Conservation (phyloP, 805 yeast genomes). For the Clavispora santaluciae region DNA sequence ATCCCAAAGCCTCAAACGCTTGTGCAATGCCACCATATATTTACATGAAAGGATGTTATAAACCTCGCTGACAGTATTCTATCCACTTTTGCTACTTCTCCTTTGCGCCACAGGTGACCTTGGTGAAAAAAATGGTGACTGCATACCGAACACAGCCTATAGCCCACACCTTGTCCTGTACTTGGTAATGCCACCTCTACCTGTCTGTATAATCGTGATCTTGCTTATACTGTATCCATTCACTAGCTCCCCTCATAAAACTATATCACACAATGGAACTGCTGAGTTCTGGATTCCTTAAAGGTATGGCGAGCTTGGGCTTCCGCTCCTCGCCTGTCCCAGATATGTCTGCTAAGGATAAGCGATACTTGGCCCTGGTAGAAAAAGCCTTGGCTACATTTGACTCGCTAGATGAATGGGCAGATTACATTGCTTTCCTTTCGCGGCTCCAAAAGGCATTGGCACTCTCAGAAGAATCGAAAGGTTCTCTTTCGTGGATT, state of each 20-base stretch:
- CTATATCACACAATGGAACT: background rate
- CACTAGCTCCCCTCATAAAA: background rate
- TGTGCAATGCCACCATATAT: too few species aligned
- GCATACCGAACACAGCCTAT: too few species aligned
- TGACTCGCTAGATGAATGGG: slow-evolving; percentile 92
- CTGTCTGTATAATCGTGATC: background rate
- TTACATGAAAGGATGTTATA: too few species aligned
- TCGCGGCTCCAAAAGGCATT: slow-evolving; percentile 74
- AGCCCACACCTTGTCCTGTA: background rate
- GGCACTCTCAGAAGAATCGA: slow-evolving; percentile 24
- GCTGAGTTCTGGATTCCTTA: slow-evolving; percentile 5
- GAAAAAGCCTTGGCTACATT: slow-evolving; percentile 71
- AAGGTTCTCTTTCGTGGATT: slow-evolving; percentile 41
- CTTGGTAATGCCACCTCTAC: background rate
- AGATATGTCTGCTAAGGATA: slow-evolving; percentile 48
- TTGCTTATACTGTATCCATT: background rate
- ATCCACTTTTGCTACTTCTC: too few species aligned
- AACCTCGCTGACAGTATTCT: too few species aligned
- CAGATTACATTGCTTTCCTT: slow-evolving; percentile 89
- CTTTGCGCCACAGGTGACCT: too few species aligned
- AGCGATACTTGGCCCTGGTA: slow-evolving; percentile 60
- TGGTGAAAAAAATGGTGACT: too few species aligned
- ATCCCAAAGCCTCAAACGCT: too few species aligned
- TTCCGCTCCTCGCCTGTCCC: background rate
- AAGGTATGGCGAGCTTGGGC: slow-evolving; percentile 7